Conservation (phyloP, 2,329 filamentous ascomycete genomes). For the Xylariaceae sp. region DNA sequence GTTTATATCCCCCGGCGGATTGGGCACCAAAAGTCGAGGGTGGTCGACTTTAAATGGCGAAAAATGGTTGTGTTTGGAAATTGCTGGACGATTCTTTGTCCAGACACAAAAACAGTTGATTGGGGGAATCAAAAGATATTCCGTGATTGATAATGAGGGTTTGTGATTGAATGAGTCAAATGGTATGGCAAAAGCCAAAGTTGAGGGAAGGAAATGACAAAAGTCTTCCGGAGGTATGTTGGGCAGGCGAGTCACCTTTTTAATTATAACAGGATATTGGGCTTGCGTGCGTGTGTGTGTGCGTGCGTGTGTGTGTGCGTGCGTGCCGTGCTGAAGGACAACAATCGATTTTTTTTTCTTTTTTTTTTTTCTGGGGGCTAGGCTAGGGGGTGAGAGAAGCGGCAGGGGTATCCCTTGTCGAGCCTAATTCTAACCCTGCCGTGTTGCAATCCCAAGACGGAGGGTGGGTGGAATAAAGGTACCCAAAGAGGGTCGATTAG, state of each 20-base stretch:
- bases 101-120: slow-evolving; percentile 34
- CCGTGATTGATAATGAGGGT: background rate
- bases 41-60: slow-evolving; percentile 38
- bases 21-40: slow-evolving; percentile 43
- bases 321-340: slow-evolving; percentile 2
- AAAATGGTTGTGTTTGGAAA: slow-evolving; percentile 42
- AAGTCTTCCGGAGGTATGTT: slow-evolving; percentile 22
- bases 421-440: slow-evolving; percentile 27
- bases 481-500: background rate
- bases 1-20: slow-evolving; percentile 44
- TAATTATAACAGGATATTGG: slow-evolving; percentile 29
- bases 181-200: slow-evolving; percentile 38
- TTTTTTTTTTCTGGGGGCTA: slow-evolving; percentile 9
- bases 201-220: slow-evolving; percentile 29
- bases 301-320: background rate
- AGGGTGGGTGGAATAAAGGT: slow-evolving; percentile 1
- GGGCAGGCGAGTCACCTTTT: slow-evolving; percentile 31
- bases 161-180: slow-evolving; percentile 29
- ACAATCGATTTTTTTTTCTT: slow-evolving; percentile 14
- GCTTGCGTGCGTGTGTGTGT: background rate
- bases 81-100: slow-evolving; percentile 42
- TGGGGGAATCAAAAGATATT: background rate
- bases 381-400: slow-evolving; percentile 13
- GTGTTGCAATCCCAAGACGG: background rate
- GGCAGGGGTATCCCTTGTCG: slow-evolving; percentile 10